Conservation (phyloP, 768 basidiomycete species). For the Phlebiopsis gigantea region DNA sequence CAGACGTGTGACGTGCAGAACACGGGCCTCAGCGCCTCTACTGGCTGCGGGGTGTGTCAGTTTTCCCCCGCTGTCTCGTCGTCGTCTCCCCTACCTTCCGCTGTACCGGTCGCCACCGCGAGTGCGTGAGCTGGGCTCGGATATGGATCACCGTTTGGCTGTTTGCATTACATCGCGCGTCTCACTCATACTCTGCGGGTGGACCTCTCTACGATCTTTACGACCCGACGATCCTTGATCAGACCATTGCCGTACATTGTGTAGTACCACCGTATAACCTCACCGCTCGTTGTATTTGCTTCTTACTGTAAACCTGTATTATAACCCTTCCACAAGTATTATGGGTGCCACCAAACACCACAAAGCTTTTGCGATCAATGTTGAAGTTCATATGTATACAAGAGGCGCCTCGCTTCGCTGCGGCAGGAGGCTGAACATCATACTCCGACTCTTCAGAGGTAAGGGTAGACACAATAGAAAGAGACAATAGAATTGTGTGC, state of each 20-base stretch:
- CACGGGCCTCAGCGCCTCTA: constrained; percentile 19
- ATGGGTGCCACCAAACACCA: no score
- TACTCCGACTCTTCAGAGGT: no score
- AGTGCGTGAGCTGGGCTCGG: not conserved
- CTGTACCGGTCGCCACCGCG: not conserved
- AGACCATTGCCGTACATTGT: not conserved
- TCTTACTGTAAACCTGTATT: no score
- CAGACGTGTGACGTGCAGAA: constrained; percentile 24
- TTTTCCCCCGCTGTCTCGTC: constrained; percentile 13
- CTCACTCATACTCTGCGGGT: not conserved
- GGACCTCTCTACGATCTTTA: not conserved
- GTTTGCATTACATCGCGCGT: not conserved
- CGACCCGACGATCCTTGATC: not conserved
- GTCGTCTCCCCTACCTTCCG: not conserved
- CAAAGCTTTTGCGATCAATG: no score
- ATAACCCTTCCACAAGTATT: no score
- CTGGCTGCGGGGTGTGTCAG: constrained; percentile 22
- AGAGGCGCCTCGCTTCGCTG: no score
- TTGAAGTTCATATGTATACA: no score
- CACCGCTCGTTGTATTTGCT: not conserved
- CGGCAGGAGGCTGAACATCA: no score
- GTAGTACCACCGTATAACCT: not conserved
- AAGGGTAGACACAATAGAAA: no score
- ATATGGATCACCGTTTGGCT: not conserved
- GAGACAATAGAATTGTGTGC: no score